These are phyloP conservation scores for Coniosporium apollinis DNA, from an alignment of 495 filamentous ascomycete species.

Conservation along the genomic window DNA sequence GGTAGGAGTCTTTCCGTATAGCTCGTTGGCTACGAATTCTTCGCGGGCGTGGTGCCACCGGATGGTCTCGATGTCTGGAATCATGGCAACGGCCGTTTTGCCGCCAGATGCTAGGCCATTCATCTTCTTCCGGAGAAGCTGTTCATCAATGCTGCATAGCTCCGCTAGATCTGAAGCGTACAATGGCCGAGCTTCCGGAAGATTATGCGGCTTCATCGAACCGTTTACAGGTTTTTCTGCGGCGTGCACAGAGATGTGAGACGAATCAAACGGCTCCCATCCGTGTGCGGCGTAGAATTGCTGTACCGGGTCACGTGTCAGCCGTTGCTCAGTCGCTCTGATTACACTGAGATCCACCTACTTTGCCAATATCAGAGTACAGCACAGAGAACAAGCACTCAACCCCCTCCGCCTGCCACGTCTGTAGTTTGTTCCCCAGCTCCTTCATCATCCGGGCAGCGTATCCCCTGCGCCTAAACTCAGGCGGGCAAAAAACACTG, in stretches of 20 bases:
- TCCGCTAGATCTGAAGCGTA: conserved; percentile 34
- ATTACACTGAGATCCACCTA: too few relatives aligned
- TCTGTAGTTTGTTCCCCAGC: conserved; percentile 35
- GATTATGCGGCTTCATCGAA: conserved; percentile 17
- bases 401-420: conserved; percentile 29
- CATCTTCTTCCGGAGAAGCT: conserved; percentile 26
- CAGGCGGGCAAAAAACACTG: conserved; percentile 66
- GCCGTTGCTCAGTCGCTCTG: too few relatives aligned
- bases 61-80: conserved; percentile 56
- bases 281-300: conserved; percentile 70
- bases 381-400: conserved; percentile 49
- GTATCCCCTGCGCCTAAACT: conserved; percentile 61
- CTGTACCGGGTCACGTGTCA: too few relatives aligned
- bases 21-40: conserved; percentile 53
- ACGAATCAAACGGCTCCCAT: conserved; percentile 58
- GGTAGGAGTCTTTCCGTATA: conserved; percentile 34
- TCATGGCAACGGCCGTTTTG: conserved; percentile 43
- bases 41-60: conserved; percentile 79
- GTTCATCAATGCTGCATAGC: conserved; percentile 42
- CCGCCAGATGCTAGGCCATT: conserved; percentile 8
- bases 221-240: conserved; percentile 14
- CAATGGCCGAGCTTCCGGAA: conserved; percentile 24
- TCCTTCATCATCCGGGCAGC: conserved; percentile 54
- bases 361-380: conserved; percentile 90
- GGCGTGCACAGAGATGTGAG: conserved; percentile 49